Conservation (phyloP, 2,329 filamentous ascomycete genomes). For the Aspergillus pseudoviridinutans region DNA sequence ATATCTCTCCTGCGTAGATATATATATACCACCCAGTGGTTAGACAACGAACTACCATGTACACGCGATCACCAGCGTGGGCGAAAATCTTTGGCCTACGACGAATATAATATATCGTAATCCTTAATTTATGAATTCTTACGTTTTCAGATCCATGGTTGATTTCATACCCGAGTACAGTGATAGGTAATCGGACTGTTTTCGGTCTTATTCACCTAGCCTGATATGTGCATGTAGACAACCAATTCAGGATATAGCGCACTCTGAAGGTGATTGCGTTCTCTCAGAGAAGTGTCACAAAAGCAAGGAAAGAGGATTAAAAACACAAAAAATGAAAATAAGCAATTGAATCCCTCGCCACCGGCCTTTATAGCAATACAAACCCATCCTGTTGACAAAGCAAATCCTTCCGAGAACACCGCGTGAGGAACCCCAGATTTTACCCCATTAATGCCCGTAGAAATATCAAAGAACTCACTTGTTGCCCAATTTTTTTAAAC, state of each 20-base stretch:
- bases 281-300: slow-evolving; percentile 34
- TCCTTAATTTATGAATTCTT: neutral
- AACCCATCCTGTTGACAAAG: slow-evolving; percentile 13
- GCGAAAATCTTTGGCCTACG: no score
- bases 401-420: slow-evolving; percentile 25
- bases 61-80: neutral
- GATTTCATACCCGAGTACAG: neutral
- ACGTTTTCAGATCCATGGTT: neutral
- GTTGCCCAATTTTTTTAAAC: neutral
- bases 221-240: neutral
- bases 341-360: slow-evolving; percentile 18
- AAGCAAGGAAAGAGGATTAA: slow-evolving; percentile 11
- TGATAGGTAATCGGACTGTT: neutral
- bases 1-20: no score
- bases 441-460: slow-evolving; percentile 16
- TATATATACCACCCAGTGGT: neutral
- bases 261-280: neutral
- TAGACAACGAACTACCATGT: neutral
- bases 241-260: neutral
- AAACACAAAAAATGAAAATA: slow-evolving; percentile 8
- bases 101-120: neutral
- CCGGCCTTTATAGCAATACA: slow-evolving; percentile 28
- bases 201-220: neutral
- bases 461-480: slow-evolving; percentile 10
- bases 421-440: slow-evolving; percentile 17